Evolutionary conservation across 257 asterid genomes (phyloP).

Genomic region (Solanum rostratum): DNA sequence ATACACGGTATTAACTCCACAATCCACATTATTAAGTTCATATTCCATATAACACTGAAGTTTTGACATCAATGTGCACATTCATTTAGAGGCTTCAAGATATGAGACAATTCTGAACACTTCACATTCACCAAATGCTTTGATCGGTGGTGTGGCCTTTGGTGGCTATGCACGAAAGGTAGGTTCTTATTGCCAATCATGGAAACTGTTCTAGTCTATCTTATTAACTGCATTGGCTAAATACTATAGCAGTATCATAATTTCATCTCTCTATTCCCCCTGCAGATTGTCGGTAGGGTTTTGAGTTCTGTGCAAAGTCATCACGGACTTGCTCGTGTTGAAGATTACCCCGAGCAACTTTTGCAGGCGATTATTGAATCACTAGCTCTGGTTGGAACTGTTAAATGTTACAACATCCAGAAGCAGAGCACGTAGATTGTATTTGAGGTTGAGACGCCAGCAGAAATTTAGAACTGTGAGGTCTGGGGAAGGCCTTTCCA

Average conservation of each 20-base stretch:
- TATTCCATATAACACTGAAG: not conserved
- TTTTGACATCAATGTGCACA: not conserved
- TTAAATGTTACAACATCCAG: conserved; percentile 35
- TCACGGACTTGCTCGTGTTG: conserved; percentile 39
- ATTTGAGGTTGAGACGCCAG: not conserved
- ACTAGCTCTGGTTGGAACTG: conserved; percentile 73
- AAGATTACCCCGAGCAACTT: conserved; percentile 61
- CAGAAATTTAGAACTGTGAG: not conserved
- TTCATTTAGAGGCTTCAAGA: conserved; percentile 14
- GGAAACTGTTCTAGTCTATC: not conserved
- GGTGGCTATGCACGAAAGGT: conserved; percentile 96
- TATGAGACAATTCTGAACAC: conserved; percentile 3
- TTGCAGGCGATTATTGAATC: conserved; percentile 49
- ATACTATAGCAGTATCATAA: not conserved
- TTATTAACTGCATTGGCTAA: not conserved
- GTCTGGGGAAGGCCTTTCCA: not conserved
- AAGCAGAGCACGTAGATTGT: not conserved
- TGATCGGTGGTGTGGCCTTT: conserved; percentile 75
- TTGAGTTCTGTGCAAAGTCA: conserved; percentile 37
- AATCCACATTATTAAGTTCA: not conserved
- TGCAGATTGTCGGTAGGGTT: conserved; percentile 71
- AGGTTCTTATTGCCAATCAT: not conserved
- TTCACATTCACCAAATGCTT: conserved; percentile 27
- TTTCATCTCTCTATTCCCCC: not conserved
- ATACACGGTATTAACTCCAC: conserved; percentile 27